These are phyloP conservation scores for Venturia effusa DNA, from an alignment of 2,329 filamentous ascomycete genomes.

Conservation along the genomic window DNA sequence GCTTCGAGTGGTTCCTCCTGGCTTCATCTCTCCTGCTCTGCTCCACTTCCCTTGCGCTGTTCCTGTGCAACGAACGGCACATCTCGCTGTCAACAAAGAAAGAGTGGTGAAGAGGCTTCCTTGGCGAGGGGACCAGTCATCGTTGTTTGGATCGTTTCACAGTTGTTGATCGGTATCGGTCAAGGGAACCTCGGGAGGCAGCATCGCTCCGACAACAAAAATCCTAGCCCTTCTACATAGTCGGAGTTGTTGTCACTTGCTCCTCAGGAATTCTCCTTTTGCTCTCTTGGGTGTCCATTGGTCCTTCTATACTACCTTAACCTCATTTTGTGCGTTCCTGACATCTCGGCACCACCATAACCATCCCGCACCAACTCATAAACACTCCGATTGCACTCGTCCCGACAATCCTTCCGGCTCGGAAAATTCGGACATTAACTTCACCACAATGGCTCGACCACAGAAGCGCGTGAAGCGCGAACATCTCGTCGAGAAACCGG, in stretches of 20 bases:
- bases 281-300: background rate
- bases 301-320: too few species aligned
- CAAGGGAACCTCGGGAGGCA: background rate
- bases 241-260: too few species aligned
- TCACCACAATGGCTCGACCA: constrained; percentile 1
- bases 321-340: too few species aligned
- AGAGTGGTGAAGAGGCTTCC: background rate
- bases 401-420: background rate
- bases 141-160: background rate
- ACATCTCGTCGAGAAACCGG: background rate
- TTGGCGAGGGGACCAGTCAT: background rate
- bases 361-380: too few species aligned
- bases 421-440: background rate
- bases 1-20: too few species aligned
- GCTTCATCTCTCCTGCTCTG: background rate
- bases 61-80: background rate
- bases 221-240: too few species aligned
- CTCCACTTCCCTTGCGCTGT: background rate
- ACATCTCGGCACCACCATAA: too few species aligned
- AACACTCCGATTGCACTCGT: background rate
- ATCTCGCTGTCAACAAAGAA: background rate
- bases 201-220: background rate
- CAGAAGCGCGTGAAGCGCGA: background rate
- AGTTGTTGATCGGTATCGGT: background rate
- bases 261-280: background rate